These are phyloP conservation scores for Boletus subparvulus DNA, from an alignment of 768 basidiomycete species.

Conservation along the genomic window DNA sequence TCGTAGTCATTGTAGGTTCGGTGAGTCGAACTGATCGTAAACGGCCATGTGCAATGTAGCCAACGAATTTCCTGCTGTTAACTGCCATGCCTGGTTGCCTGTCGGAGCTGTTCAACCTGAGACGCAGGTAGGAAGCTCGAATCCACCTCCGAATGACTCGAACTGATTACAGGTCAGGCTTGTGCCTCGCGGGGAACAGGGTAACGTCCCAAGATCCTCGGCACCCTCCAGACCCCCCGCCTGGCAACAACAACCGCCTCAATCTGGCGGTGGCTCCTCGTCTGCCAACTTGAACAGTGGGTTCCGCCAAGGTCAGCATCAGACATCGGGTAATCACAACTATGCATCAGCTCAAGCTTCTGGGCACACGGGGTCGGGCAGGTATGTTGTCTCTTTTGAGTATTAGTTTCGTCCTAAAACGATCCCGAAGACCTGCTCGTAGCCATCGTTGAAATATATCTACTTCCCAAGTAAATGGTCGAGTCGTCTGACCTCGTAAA, in stretches of 20 bases:
- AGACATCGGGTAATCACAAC: too few relatives aligned
- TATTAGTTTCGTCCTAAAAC: background rate
- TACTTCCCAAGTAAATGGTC: too few relatives aligned
- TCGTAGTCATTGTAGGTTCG: background rate
- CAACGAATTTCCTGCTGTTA: background rate
- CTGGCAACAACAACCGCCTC: too few relatives aligned
- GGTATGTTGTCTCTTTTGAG: background rate
- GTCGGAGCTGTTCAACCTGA: background rate
- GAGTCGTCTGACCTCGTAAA: too few relatives aligned
- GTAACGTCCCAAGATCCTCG: background rate
- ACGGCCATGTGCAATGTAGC: background rate
- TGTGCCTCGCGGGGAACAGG: background rate
- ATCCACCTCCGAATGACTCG: background rate
- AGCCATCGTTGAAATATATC: background rate
- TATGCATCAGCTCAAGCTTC: too few relatives aligned
- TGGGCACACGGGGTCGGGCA: background rate
- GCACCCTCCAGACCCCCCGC: background rate
- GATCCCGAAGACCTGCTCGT: slow-evolving; percentile 1
- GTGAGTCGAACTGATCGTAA: background rate
- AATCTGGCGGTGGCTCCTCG: background rate
- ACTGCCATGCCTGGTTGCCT: background rate
- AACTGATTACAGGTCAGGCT: background rate
- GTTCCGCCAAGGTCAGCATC: background rate
- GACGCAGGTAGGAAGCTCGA: background rate
- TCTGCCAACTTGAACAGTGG: background rate